A percentile compares a stretch with the other conserved stretches of the same genome.
These are phyloP conservation scores for Pulveroboletus frians DNA, from an alignment of 768 basidiomycete genomes.

Conservation along the genomic window DNA sequence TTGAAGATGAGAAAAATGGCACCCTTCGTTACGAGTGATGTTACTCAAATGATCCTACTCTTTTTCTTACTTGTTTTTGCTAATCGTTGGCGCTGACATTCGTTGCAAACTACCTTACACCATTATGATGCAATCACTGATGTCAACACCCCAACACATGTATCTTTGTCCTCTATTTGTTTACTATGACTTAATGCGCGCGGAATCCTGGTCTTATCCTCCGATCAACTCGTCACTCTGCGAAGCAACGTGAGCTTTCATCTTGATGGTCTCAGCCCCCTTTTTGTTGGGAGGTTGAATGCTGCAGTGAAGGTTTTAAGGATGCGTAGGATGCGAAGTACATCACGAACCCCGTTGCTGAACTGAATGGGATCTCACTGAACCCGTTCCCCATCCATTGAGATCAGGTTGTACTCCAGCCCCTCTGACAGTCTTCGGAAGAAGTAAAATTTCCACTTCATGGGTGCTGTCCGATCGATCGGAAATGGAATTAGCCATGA, in stretches of 20 bases:
- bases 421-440: constrained; percentile 25
- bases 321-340: neutral
- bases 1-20: constrained; percentile 81
- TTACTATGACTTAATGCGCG: constrained; percentile 16
- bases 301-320: constrained; percentile 27
- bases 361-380: constrained; percentile 19
- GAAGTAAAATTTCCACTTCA: constrained; percentile 67
- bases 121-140: constrained; percentile 3
- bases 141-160: constrained; percentile 14
- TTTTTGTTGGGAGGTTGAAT: constrained; percentile 40
- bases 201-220: neutral
- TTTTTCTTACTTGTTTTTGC: constrained; percentile 3
- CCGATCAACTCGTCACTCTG: neutral
- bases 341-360: constrained; percentile 26
- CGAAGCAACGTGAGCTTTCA: constrained; percentile 3
- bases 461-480: constrained; percentile 63
- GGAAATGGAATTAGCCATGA: constrained; percentile 43
- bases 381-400: constrained; percentile 36
- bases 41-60: neutral
- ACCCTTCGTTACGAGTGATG: constrained; percentile 39
- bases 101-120: constrained; percentile 12
- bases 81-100: constrained; percentile 10
- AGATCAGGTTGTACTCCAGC: constrained; percentile 20
- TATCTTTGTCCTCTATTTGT: constrained; percentile 17
- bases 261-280: constrained; percentile 45